Evolutionary conservation across 345 rosid genomes (phyloP).

Genomic region (Cardamine chenopodiifolia): DNA sequence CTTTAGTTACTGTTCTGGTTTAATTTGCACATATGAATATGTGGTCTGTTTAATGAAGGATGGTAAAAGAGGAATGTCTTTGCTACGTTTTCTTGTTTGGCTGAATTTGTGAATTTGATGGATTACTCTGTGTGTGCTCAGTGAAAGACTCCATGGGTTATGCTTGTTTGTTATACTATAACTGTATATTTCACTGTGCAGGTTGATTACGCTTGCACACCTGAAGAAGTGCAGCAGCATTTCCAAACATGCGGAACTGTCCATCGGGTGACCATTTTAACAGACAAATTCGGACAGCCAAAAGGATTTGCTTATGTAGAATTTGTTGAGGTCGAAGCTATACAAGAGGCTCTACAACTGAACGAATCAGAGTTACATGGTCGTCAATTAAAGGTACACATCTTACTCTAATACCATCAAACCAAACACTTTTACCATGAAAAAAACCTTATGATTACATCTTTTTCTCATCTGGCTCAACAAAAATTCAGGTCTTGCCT

Average conservation of each 20-base stretch:
- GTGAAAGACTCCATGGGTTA: neutral
- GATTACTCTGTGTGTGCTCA: constrained; percentile 2
- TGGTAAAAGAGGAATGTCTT: constrained; percentile 8
- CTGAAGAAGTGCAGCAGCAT: constrained; percentile 99
- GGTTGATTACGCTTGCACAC: constrained; percentile 97
- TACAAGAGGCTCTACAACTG: constrained; percentile 80
- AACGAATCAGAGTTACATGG: constrained; percentile 96
- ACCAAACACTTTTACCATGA: neutral
- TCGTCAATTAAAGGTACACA: constrained; percentile 81
- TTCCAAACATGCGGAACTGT: constrained; percentile 96
- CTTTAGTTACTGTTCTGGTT: constrained; percentile 25
- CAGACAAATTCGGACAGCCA: constrained; percentile 95
- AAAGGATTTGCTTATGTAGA: constrained; percentile 98
- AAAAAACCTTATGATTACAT: neutral
- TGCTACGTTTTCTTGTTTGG: constrained; percentile 8
- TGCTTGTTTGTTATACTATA: constrained; percentile 5
- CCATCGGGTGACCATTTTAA: constrained; percentile 86
- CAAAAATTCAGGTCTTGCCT: constrained; percentile 57
- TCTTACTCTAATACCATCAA: neutral
- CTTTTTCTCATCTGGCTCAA: neutral
- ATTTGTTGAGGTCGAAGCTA: constrained; percentile 79
- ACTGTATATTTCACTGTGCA: constrained; percentile 35
- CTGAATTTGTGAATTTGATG: constrained; percentile 22
- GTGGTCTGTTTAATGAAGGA: constrained; percentile 4
- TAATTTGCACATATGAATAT: neutral